Evolutionary conservation across 2,329 filamentous ascomycete genomes (phyloP).

Genomic region (Aureobasidium sp.): DNA sequence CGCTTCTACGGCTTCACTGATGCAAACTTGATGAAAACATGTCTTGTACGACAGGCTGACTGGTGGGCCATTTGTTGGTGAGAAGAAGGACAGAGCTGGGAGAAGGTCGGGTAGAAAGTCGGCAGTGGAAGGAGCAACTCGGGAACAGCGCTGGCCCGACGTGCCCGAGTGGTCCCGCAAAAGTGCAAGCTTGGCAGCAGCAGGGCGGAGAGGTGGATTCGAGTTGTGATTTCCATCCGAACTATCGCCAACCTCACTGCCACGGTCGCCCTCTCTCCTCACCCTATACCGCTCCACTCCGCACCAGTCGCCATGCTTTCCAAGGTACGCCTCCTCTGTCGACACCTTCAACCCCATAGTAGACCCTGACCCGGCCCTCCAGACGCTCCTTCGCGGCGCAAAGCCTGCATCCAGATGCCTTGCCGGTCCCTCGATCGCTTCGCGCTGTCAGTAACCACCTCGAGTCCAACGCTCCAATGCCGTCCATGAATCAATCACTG

Average conservation of each 20-base stretch:
- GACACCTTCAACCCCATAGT: conserved; percentile 23
- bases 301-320: conserved; percentile 33
- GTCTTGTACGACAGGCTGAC: too few relatives aligned
- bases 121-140: background rate
- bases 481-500: conserved; percentile 14
- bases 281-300: conserved; percentile 13
- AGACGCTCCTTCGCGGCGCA: conserved; percentile 51
- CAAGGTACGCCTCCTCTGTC: conserved; percentile 23
- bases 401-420: conserved; percentile 39
- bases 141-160: background rate
- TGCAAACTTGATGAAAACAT: background rate
- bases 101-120: background rate
- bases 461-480: background rate
- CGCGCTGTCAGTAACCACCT: conserved; percentile 43
- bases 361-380: conserved; percentile 16
- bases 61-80: background rate
- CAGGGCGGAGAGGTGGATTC: background rate
- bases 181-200: background rate
- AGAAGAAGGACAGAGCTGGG: background rate
- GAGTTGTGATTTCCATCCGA: conserved; percentile 15
- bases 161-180: background rate
- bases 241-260: conserved; percentile 15
- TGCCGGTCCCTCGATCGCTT: conserved; percentile 43
- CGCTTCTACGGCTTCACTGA: background rate
- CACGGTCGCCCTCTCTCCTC: conserved; percentile 13